Percentiles rank a stretch among this genome's conserved stretches.
Conservation (phyloP, 257 asterid genomes). For the Nicotiana attenuata region DNA sequence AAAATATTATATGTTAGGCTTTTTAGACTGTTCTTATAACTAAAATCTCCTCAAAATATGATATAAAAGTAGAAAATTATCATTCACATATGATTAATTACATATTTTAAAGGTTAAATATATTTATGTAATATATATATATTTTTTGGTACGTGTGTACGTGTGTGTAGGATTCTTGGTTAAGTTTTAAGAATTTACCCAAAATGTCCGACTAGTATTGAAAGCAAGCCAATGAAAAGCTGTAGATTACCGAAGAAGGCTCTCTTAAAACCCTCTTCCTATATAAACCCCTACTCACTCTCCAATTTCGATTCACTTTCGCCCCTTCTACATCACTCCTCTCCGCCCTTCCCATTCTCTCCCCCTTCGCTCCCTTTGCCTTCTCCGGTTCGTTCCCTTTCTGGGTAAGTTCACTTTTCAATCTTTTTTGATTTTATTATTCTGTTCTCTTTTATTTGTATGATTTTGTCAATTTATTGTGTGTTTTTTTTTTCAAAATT, state of each 20-base stretch:
- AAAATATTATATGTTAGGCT: too few species aligned
- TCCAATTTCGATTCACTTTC: neutral
- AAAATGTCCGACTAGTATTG: neutral
- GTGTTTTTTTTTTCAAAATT: neutral
- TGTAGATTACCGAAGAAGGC: conserved; percentile 8
- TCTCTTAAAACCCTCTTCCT: conserved; percentile 1
- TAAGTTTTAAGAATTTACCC: neutral
- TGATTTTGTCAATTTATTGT: neutral
- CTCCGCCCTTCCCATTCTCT: neutral
- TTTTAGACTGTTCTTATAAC: neutral
- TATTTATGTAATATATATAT: too few species aligned
- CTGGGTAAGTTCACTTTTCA: conserved; percentile 1
- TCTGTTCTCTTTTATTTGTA: neutral
- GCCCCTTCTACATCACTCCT: too few species aligned
- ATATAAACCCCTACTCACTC: conserved; percentile 17
- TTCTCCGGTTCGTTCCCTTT: neutral
- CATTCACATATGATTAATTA: too few species aligned
- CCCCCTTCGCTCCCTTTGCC: neutral
- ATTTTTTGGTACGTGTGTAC: too few species aligned
- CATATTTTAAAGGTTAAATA: too few species aligned
- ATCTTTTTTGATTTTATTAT: neutral
- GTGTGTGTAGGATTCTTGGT: too few species aligned
- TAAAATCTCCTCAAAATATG: neutral
- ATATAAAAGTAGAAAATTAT: too few species aligned
- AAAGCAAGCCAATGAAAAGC: neutral